Conservation (phyloP, 805 yeast species). For the Candida quercuum region DNA sequence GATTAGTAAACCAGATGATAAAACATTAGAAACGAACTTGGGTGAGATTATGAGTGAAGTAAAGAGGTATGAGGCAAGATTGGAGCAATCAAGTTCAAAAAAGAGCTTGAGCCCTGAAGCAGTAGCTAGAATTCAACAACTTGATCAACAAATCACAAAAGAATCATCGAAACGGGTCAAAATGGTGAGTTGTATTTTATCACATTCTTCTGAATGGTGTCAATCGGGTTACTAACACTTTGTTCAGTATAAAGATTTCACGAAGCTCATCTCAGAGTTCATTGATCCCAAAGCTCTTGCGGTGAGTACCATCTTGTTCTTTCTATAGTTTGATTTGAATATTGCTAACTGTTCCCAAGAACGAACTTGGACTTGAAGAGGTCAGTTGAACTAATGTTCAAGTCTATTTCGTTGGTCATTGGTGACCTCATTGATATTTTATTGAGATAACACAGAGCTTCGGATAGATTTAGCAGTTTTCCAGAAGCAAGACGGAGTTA, state of each 20-base stretch:
- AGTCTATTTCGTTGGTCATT: no score
- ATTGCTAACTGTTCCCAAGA: conserved; percentile 5
- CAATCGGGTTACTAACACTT: neutral
- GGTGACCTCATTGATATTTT: no score
- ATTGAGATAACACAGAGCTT: no score
- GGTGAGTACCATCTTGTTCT: conserved; percentile 13
- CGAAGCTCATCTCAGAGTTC: conserved; percentile 14
- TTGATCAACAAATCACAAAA: conserved; percentile 2
- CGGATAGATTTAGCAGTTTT: no score
- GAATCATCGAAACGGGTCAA: conserved; percentile 15
- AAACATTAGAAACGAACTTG: conserved; percentile 3
- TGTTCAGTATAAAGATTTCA: conserved; percentile 11
- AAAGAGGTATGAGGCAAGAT: conserved; percentile 1
- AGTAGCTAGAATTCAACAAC: conserved; percentile 4
- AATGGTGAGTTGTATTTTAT: conserved; percentile 7
- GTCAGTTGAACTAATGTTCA: no score
- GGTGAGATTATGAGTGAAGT: conserved; percentile 4
- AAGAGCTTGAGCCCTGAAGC: conserved; percentile 7
- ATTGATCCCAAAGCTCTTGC: conserved; percentile 13
- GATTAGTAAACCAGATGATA: conserved; percentile 14
- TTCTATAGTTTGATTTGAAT: no score
- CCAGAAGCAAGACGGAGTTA: no score
- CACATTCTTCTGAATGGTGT: neutral
- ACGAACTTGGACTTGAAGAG: conserved; percentile 17
- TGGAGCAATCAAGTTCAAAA: conserved; percentile 1